Evolutionary conservation across 2,329 filamentous ascomycete genomes (phyloP), one percentile per base, ranked within the genome.

Genomic region (Onygenales sp.): DNA sequence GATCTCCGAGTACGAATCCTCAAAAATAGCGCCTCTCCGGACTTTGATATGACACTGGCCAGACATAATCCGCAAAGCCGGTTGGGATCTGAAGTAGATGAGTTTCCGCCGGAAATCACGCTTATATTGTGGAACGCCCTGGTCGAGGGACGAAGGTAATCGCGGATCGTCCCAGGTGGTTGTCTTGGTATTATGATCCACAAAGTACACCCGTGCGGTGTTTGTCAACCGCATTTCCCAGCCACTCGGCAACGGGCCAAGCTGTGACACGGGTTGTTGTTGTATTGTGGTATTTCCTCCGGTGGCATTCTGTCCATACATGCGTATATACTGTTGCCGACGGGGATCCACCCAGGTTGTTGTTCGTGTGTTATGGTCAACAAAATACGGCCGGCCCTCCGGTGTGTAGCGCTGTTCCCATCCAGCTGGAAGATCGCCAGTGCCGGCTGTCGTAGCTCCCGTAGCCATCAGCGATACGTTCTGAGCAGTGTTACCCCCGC

Each of bases 211-310:
- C 55, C 93, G 82, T 32, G 93, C 93, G 11, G 93, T 98, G 71
- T 98, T 97, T 51, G 93, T 98, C 50, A 98, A 83, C 56, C 93
- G 88, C 93, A 98, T 98, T 77, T 98, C 93, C 93, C 93, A 98
- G 2, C 93, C 93, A 65, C 93, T 97, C 2, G 93, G 93, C 47
- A 98, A 73, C 31, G 93, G 93, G 3, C 93, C 93, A 45, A 98
- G 81, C 69, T 98, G 93, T 2, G 93, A 97, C 2, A 98, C 93
- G 0, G 93, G 92, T 72, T 98, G 93, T 67, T 96, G 92, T 70
- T 97, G 92, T 59, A 97, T 95, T 51, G 85, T 87, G 47, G 88
- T 91, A 62, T 85, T 90, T 61, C 84, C 82, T 45, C 77, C 76
- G 37, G 73, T 74, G 57, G 86, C 87, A 70, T 89, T 93, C 63